Evolutionary conservation across 2,329 filamentous ascomycete genomes (phyloP), one percentile per base, ranked within the genome.

Genomic region (Pseudogymnoascus sp.): DNA sequence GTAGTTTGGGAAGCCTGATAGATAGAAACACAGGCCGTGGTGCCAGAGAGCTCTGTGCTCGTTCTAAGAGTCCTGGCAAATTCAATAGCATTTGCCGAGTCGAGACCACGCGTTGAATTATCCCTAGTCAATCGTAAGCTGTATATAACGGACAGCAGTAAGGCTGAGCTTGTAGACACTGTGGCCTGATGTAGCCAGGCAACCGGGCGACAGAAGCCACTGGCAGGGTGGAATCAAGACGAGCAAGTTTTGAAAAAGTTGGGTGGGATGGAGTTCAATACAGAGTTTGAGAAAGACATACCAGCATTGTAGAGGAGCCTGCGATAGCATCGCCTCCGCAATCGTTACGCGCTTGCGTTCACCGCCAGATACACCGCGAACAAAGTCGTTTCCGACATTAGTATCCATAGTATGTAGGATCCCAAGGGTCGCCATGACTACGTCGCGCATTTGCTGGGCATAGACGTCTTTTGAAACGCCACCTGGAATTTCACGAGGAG

Each of bases 101-200:
- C 89, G 0, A 93, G 77, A 3, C 89, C 89, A 60, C 82, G 79
- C 0, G 88, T 92, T n/a, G 81, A 85, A 66, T 90, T 90, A 63
- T 88, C 90, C 89, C 90, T 47, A 3, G 16, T 47, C 41, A 47
- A 28, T 28, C 14, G 41, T 47, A 47, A 47, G 41, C 41, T 28
- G 2, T 28, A 28, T 16, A 9, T 79, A 32, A 59, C 73, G 14
- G 14, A 14, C 3, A 16, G 22, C 2, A 47, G 7, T 25, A 11
- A 12, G 14, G 3, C 22, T 16, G 41, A 28, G 16, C 7, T 28
- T 47, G 7, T 47, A 16, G 41, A 9, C 22, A 47, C 41, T n/a
- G 41, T 2, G 22, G 28, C 16, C 16, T 22, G 22, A 47, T 47
- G 20, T 28, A n/a, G 22, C n/a, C 22, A 16, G 41, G 22, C 41